Percentiles rank a stretch among this genome's conserved stretches.
phyloP scores from a whole-genome alignment of 164 flowering plant species.

The Aristolochia californica region DNA sequence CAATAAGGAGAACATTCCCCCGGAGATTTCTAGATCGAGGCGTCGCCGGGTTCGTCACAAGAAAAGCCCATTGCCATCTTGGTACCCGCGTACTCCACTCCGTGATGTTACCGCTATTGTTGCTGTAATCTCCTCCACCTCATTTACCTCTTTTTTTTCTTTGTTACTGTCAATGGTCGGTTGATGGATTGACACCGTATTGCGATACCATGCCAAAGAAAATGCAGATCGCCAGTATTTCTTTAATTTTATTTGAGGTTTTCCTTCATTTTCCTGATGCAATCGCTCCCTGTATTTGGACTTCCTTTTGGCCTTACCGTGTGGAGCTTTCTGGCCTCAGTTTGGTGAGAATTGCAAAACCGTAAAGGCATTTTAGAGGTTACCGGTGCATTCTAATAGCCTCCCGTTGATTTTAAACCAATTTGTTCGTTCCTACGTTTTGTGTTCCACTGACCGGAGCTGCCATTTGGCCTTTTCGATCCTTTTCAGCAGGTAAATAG shows the following conservation, averaged over 20 bases:
- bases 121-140: constrained; percentile 24
- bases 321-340: neutral
- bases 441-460: too few relatives aligned
- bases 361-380: too few relatives aligned
- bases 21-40: constrained; percentile 11
- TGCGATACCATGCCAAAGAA: neutral
- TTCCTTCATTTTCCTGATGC: neutral
- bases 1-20: constrained; percentile 23
- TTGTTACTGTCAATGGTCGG: neutral
- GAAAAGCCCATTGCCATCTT: constrained; percentile 38
- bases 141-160: neutral
- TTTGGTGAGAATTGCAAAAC: too few relatives aligned
- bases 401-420: too few relatives aligned
- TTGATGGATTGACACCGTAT: too few relatives aligned
- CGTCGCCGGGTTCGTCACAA: constrained; percentile 13
- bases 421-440: too few relatives aligned
- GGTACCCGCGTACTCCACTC: constrained; percentile 71
- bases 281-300: too few relatives aligned
- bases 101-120: constrained; percentile 49
- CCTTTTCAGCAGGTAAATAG: too few relatives aligned
- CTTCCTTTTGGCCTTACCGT: neutral
- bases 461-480: too few relatives aligned
- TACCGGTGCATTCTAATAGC: too few relatives aligned
- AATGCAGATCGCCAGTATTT: neutral
- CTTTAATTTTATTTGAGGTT: too few relatives aligned